Evolutionary conservation across 1,284 basidiomycete species (phyloP).

Genomic region (Coniferiporia sulphurascens): DNA sequence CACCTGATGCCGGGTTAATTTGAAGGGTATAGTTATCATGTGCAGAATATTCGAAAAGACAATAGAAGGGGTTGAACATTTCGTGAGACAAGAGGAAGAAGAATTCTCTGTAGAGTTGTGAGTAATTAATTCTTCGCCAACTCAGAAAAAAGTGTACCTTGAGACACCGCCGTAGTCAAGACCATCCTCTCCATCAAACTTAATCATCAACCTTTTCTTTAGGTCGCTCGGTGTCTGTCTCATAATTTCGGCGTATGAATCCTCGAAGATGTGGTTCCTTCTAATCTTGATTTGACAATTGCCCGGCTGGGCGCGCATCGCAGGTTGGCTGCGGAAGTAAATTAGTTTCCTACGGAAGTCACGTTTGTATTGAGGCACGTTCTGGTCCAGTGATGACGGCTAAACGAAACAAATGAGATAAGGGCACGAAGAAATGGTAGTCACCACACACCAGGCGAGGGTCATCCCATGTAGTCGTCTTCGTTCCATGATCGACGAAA

Average conservation of each 20-base stretch:
- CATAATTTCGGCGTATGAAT: slow-evolving; percentile 96
- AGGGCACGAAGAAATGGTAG: slow-evolving; percentile 38
- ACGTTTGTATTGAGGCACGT: slow-evolving; percentile 98
- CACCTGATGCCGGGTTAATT: slow-evolving; percentile 91
- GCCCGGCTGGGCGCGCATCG: slow-evolving; percentile 82
- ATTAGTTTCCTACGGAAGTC: slow-evolving; percentile 98
- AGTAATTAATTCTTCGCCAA: neutral
- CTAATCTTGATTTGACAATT: slow-evolving; percentile 97
- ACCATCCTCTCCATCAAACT: slow-evolving; percentile 98
- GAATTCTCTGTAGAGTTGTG: slow-evolving; percentile 44
- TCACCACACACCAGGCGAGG: slow-evolving; percentile 70
- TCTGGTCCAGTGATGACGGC: slow-evolving; percentile 73
- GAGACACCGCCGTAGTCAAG: slow-evolving; percentile 98
- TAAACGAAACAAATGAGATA: slow-evolving; percentile 18
- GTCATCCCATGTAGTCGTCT: slow-evolving; percentile 96
- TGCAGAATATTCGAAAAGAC: slow-evolving; percentile 94
- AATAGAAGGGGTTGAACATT: slow-evolving; percentile 96
- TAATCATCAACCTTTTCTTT: slow-evolving; percentile 97
- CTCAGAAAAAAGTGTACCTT: slow-evolving; percentile 46
- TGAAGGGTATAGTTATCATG: slow-evolving; percentile 96
- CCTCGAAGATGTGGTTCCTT: slow-evolving; percentile 92
- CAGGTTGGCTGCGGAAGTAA: slow-evolving; percentile 98
- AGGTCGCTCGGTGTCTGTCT: slow-evolving; percentile 89
- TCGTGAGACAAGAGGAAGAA: slow-evolving; percentile 94
- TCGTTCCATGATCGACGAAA: slow-evolving; percentile 94